Base-by-base conservation (phyloP, 768 basidiomycete genomes). In the Trametes punicea region DNA sequence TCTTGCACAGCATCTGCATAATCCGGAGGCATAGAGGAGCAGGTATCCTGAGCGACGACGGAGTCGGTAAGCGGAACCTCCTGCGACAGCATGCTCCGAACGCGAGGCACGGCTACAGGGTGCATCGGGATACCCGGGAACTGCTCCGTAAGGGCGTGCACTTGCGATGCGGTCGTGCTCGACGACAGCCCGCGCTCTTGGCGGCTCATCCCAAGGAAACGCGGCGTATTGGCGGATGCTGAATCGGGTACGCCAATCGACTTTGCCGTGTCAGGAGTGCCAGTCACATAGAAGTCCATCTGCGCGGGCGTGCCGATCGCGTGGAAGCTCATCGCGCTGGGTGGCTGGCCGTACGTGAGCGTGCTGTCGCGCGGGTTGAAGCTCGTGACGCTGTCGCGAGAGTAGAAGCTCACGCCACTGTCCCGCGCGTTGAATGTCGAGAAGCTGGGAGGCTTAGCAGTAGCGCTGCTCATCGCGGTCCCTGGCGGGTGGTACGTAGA, bases 51-150 rank as follows among this genome's bases (percentile, higher is more conserved):
- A 15, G 27, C 44, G 1, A 36, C 46, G 41, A 45, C 29, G 31
- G 55, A 59, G 38, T 55, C 52, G 23, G 55, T 34, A 21, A 39
- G 45, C 11, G 50, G 53, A 21, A 60, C 55, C 41, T 55, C 48
- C 13, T 45, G 50, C 33, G 58, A 47, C 55, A 58, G 55, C 57
- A 52, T 52, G 58, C 51, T 52, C 21, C 53, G 53, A 7, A 49
- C 52, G 27, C 50, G 52, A 6, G 57, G 64, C 68, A 48, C 66
- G 57, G 26, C 65, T 69, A 56, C 57, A 57, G 62, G 57, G 68
- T 71, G 67, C 31, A 71, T 65, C 5, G 80, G 81, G 46, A 78
- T 72, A 13, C 69, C 73, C 33, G 85, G 82, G 69, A 85, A 87
- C 66, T 77, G 78, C 34, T 67, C 59, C 5, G 81, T 75, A 50